phyloP scores from a whole-genome alignment of 306 rosid genomes.

The Nissolia schottii region DNA sequence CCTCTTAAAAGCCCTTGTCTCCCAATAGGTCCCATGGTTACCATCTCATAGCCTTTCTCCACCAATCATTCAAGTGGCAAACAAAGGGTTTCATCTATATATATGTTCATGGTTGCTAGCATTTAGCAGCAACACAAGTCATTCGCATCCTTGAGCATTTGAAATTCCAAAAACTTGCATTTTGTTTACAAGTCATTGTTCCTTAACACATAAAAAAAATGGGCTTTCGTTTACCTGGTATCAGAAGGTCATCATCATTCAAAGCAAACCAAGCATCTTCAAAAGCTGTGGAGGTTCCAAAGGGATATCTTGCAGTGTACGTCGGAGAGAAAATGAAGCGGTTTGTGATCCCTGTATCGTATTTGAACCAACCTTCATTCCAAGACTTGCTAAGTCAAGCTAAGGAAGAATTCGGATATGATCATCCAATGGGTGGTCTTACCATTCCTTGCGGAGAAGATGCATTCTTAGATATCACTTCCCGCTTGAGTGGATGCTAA shows the following conservation, averaged over 20 bases:
- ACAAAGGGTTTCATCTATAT: slow-evolving; percentile 28
- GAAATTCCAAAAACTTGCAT: not conserved
- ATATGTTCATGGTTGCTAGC: not conserved
- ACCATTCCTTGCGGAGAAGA: slow-evolving; percentile 29
- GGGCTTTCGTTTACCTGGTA: slow-evolving; percentile 25
- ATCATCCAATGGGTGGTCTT: slow-evolving; percentile 38
- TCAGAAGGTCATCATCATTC: slow-evolving; percentile 4
- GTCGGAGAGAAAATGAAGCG: slow-evolving; percentile 43
- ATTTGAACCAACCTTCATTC: slow-evolving; percentile 29
- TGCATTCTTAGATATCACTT: not conserved
- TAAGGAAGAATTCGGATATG: slow-evolving; percentile 35
- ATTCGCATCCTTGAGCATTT: slow-evolving; percentile 13
- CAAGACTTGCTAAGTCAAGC: slow-evolving; percentile 28
- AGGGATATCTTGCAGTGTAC: slow-evolving; percentile 46
- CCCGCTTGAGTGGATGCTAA: too few relatives aligned
- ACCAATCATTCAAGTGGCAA: not conserved
- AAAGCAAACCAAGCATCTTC: slow-evolving; percentile 10
- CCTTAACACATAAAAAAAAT: slow-evolving; percentile 5
- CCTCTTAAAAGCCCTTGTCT: too few relatives aligned
- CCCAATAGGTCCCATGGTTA: not conserved
- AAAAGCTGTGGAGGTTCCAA: slow-evolving; percentile 26
- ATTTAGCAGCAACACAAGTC: slow-evolving; percentile 1
- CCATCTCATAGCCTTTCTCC: not conserved
- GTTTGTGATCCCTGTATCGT: slow-evolving; percentile 30
- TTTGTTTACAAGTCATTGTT: not conserved